These are phyloP conservation scores for Pleurotus ostreatus DNA, from an alignment of 768 basidiomycete species.

Conservation along the genomic window DNA sequence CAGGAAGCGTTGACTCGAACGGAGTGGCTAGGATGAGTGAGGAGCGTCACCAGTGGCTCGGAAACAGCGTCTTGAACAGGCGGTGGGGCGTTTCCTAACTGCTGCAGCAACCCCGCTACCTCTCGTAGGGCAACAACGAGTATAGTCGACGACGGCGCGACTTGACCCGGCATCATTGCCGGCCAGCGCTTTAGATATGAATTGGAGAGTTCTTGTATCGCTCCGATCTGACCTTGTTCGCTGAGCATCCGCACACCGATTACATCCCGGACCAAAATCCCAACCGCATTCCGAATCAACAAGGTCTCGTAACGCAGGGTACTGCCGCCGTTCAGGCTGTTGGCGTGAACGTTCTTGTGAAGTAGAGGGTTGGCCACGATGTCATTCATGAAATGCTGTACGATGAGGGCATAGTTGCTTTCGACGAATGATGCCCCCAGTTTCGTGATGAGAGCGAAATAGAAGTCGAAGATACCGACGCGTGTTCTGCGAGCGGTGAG, in stretches of 20 bases:
- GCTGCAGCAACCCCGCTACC: conserved; percentile 79
- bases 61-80: conserved; percentile 86
- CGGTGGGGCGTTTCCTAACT: conserved; percentile 89
- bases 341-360: background rate
- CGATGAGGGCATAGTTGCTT: conserved; percentile 73
- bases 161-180: conserved; percentile 84
- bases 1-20: conserved; percentile 84
- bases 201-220: conserved; percentile 81
- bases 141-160: conserved; percentile 60
- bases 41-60: conserved; percentile 80
- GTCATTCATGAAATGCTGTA: conserved; percentile 75
- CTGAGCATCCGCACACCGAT: conserved; percentile 86
- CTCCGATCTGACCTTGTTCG: conserved; percentile 90
- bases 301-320: conserved; percentile 70
- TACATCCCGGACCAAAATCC: conserved; percentile 77
- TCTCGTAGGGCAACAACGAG: conserved; percentile 77
- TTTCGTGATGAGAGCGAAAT: conserved; percentile 67
- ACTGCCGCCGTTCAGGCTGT: conserved; percentile 30
- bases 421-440: conserved; percentile 82
- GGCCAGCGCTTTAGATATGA: conserved; percentile 90
- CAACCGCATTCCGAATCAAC: conserved; percentile 67
- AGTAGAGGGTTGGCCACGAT: conserved; percentile 51
- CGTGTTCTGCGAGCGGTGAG: conserved; percentile 51
- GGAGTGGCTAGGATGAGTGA: conserved; percentile 83
- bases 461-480: conserved; percentile 87